Base-by-base conservation (phyloP, 2,329 filamentous ascomycete genomes). In the Salinomyces thailandicus region DNA sequence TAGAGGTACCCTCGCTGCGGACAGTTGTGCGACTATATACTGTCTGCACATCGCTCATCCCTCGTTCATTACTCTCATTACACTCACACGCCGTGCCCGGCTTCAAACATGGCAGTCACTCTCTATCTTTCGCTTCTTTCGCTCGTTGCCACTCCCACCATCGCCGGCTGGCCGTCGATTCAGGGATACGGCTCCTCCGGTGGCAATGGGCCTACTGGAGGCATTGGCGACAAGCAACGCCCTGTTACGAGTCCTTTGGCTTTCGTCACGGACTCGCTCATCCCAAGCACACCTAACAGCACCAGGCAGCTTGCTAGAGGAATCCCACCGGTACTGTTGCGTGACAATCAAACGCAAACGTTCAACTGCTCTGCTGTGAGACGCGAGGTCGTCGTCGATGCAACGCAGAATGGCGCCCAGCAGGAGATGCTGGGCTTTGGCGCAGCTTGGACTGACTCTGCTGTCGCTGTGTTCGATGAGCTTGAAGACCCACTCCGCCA, bases 381-480 rank as follows among this genome's bases (percentile, higher is more conserved):
- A 18, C 40, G 38, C 12, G 35, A 31, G 17, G 36, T 41, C 9
- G 31, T 49, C 17, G 36, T 51, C 17, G 42, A 52, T 31, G 37
- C 44, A 27, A 32, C 40, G 2, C 5, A 28, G 5, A 29, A 38
- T 35, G 50, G 48, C 11, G 40, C 41, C 5, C 36, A 37, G 26
- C 50, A 53, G 38, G 40, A 48, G 31, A 51, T 53, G 46, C 18
- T 50, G 65, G 60, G 60, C 11, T 62, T 62, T 32, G 60, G 60
- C 14, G 53, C 54, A 28, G 55, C 59, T 3, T 58, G 59, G 37
- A 63, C 60, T n/a, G 60, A 62, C 41, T 53, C 55, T 2, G 55
- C 60, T 0, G 58, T 62, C 7, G 47, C 47, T 14, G 53, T 56
- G 1, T 58, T 63, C 45, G 55, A 58, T 28, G 45, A 46, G 0